phyloP scores from a whole-genome alignment of 2,329 filamentous ascomycete species.

The Hymenoscyphus scutula region DNA sequence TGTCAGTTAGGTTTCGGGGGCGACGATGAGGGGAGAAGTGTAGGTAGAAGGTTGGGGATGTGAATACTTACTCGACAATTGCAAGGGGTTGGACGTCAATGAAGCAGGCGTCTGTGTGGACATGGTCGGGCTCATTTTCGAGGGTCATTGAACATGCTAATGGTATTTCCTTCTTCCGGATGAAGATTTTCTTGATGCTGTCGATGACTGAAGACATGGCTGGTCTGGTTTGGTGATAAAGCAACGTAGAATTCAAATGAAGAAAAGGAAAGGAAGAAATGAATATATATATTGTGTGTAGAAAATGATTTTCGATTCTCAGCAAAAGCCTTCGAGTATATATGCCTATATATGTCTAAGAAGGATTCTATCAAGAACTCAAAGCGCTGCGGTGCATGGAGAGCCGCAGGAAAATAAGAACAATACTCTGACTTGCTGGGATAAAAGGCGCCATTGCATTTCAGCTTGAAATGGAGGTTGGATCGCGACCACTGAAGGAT shows the following conservation, averaged over 20 bases:
- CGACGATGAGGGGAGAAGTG: neutral
- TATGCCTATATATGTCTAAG: no score
- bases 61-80: slow-evolving; percentile 30
- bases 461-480: neutral
- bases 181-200: slow-evolving; percentile 31
- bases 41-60: neutral
- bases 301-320: neutral
- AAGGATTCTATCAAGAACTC: no score
- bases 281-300: neutral
- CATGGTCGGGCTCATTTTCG: slow-evolving; percentile 35
- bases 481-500: neutral
- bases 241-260: neutral
- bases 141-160: slow-evolving; percentile 36
- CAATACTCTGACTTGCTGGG: neutral
- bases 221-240: neutral
- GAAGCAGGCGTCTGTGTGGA: slow-evolving; percentile 38
- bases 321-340: neutral
- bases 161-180: slow-evolving; percentile 36
- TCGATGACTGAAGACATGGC: neutral
- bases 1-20: neutral
- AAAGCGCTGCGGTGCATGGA: no score
- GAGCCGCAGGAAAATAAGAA: neutral
- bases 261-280: neutral
- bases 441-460: neutral
- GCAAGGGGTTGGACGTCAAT: slow-evolving; percentile 37